Evolutionary conservation across 2,329 filamentous ascomycete genomes (phyloP), one percentile per base, ranked within the genome.

Genomic region (Verticillium zaregamsianum): DNA sequence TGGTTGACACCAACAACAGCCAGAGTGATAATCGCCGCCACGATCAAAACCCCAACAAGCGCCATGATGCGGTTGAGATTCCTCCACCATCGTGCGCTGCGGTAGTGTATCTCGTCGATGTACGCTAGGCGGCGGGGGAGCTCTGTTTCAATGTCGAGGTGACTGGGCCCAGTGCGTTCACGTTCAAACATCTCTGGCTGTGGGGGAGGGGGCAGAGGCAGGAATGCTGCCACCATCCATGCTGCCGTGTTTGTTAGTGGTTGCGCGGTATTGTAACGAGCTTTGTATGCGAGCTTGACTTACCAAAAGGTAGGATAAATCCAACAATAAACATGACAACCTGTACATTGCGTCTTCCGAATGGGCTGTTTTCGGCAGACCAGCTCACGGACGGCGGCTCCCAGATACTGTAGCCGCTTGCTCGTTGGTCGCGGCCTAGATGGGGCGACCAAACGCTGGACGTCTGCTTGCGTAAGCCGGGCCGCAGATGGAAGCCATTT

Each of bases 171-270:
- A 60, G 73, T 72, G 55, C 77, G 65, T n/a, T 23, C 45, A 49
- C 69, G 73, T 69, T 88, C 81, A 45, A 80, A 77, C 73, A 86
- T 84, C 20, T 82, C 77, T 1, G 75, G 68, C 23, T 79, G 75
- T 9, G 87, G 83, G 60, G 82, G 82, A 1, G 79, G 78, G 11
- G 90, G 90, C 7, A 96, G 75, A 1, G 91, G 90, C 14, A 95
- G 79, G 60, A 93, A 82, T 1, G 91, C 85, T 2, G 89, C 92
- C 65, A 92, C 80, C 78, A 94, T 90, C 92, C 92, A 96, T 61
- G 89, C 90, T 89, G 67, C 57, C 59, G 55, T 64, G 60, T 11
- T 28, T 23, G 12, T 56, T 28, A 61, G 45, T 55, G 23, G 37
- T 28, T 52, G 9, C 14, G 14, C 14, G 33, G 4, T 7, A 11